A percentile compares a stretch with the other conserved stretches of the same genome.
phyloP scores from a whole-genome alignment of 768 basidiomycete species.

The Serendipita vermifera region DNA sequence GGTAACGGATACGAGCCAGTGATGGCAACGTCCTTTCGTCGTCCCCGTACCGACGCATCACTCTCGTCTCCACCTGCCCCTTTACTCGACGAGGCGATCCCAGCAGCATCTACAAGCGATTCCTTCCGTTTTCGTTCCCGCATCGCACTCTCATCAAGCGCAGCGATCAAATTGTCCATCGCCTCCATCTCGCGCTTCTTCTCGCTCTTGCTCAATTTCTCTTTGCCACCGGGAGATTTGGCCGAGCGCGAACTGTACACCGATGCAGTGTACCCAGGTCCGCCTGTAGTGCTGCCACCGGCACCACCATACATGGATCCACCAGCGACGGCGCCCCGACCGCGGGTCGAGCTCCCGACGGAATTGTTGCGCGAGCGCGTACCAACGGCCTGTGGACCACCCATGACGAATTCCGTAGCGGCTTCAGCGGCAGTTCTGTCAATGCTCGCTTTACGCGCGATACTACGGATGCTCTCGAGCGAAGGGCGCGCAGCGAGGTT shows the following conservation, averaged over 20 bases:
- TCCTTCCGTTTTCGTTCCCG: background rate
- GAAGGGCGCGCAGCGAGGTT: background rate
- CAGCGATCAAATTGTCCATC: constrained; percentile 1
- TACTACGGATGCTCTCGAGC: background rate
- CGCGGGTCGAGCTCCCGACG: background rate
- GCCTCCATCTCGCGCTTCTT: constrained; percentile 10
- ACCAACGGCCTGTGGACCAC: background rate
- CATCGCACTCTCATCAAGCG: background rate
- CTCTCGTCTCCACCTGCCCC: background rate
- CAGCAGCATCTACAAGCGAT: background rate
- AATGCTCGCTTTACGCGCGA: constrained; percentile 6
- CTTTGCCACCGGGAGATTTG: background rate
- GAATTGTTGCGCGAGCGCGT: background rate
- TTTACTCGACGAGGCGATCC: background rate
- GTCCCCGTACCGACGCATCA: too few species aligned
- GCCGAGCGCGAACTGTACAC: background rate
- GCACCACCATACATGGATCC: background rate
- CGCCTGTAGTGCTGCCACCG: too few species aligned
- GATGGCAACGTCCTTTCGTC: constrained; percentile 1
- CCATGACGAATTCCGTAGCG: background rate
- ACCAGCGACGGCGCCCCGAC: too few species aligned
- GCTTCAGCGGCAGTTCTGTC: background rate
- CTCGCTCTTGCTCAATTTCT: constrained; percentile 7
- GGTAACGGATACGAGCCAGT: constrained; percentile 5
- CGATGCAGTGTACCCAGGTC: background rate